These are phyloP conservation scores for Malus hybrid DNA, from an alignment of 331 rosid species.

Conservation along the genomic window DNA sequence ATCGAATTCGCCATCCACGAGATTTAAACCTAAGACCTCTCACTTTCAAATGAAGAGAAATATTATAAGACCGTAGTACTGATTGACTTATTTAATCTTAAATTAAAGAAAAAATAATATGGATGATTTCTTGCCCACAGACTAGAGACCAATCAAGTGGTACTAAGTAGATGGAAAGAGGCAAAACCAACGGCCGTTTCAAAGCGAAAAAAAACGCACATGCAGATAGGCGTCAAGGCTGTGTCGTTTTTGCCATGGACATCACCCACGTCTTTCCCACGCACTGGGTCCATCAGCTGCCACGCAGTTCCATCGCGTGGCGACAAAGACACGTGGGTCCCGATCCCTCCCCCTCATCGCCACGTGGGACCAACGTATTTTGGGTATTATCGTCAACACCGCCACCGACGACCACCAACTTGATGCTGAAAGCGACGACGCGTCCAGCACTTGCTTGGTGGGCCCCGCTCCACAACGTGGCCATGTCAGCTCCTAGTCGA, in stretches of 20 bases:
- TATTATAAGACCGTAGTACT: no score
- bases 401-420: constrained; percentile 47
- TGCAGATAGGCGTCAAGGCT: background rate
- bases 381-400: background rate
- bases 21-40: no score
- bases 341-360: background rate
- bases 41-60: rapidly evolving
- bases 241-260: background rate
- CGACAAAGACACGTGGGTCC: background rate
- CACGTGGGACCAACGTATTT: constrained; percentile 26
- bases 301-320: constrained; percentile 27
- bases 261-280: background rate
- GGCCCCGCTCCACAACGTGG: constrained; percentile 37
- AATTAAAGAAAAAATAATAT: no score
- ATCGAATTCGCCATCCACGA: no score
- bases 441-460: constrained; percentile 21
- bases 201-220: background rate
- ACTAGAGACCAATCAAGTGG: background rate
- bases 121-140: background rate
- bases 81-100: no score
- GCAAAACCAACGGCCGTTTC: background rate
- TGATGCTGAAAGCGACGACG: constrained; percentile 25
- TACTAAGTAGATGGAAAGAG: background rate
- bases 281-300: constrained; percentile 9
- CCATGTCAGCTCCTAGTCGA: constrained; percentile 35